Base-by-base conservation (phyloP, 2,329 filamentous ascomycete species). In the Pseudocercospora pini-densiflorae region DNA sequence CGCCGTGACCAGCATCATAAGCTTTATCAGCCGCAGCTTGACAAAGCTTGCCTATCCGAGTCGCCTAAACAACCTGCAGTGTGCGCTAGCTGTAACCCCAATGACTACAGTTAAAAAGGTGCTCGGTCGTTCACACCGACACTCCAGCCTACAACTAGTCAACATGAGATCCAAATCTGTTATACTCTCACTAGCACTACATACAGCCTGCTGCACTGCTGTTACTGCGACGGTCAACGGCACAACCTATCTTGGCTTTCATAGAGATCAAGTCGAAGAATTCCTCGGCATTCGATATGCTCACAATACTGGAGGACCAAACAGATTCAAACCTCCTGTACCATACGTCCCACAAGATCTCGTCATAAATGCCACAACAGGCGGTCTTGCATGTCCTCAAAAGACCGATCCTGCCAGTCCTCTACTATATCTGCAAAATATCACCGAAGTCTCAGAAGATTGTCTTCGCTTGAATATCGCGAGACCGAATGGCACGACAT, bases 231-330 rank as follows among this genome's bases (percentile, higher is more conserved):
- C 54, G 2, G 57, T 47, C 8, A 61, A 36, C 21, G 54, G 71
- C 12, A 62, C 75, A 21, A 70, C 66, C 0, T 78, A 78, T 62
- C 57, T 68, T 14, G 76, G 77, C 23, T 69, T 67, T 33, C 66
- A 68, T 57, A 49, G 62, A 33, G 63, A 70, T 33, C 69, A 70
- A 23, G 73, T 78, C 16, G 77, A 79, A 53, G 70, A 74, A n/a
- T 78, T 77, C 63, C 70, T 75, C 2, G 75, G 76, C 43, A 75
- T 78, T 21, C 74, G 72, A 36, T 78, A 76, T 53, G 77, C 65
- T 8, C 59, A 78, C 54, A 73, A 77, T 29, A 77, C 76, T 3
- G 70, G 71, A 10, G 75, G 76, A 3, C 21, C 47, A 3, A 74
- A 76, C 36, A 72, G 77, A 12, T 79, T 79, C 68, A 73, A 76